Conservation (phyloP, 2,329 filamentous ascomycete species). For the Chrysoporthe deuterocubensis region DNA sequence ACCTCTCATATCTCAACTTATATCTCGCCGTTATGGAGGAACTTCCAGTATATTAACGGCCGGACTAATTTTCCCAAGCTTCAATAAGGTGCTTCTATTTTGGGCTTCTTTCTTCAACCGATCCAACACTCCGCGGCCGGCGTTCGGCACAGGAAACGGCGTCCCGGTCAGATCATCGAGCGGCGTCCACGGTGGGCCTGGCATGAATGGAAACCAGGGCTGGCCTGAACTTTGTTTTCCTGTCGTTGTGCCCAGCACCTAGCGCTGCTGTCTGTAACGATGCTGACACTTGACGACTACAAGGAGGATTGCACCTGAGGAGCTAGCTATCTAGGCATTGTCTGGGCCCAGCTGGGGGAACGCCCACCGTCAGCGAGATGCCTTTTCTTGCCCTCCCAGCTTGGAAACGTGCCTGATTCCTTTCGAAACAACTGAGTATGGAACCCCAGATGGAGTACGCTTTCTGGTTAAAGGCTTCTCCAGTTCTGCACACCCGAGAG, state of each 20-base stretch:
- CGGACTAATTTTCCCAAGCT: too few species aligned
- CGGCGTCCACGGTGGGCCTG: too few species aligned
- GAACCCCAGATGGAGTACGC: neutral
- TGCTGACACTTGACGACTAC: neutral
- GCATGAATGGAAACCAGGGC: too few species aligned
- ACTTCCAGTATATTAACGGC: too few species aligned
- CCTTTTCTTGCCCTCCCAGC: neutral
- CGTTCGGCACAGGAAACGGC: too few species aligned
- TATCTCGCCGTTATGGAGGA: neutral
- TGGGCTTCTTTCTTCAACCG: too few species aligned
- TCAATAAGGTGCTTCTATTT: too few species aligned
- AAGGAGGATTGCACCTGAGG: neutral
- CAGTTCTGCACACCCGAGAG: neutral
- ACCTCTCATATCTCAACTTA: neutral
- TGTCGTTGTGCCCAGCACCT: neutral
- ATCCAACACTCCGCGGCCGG: too few species aligned
- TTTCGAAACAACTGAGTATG: neutral
- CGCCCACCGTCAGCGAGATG: neutral
- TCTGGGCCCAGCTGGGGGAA: too few species aligned
- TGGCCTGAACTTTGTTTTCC: neutral
- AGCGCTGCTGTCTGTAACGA: neutral
- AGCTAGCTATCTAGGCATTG: neutral
- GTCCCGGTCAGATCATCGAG: too few species aligned
- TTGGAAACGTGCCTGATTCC: too few species aligned
- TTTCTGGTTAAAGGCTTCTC: neutral